Conservation (phyloP, 2,329 filamentous ascomycete genomes). For the Aspergillus chevalieri region DNA sequence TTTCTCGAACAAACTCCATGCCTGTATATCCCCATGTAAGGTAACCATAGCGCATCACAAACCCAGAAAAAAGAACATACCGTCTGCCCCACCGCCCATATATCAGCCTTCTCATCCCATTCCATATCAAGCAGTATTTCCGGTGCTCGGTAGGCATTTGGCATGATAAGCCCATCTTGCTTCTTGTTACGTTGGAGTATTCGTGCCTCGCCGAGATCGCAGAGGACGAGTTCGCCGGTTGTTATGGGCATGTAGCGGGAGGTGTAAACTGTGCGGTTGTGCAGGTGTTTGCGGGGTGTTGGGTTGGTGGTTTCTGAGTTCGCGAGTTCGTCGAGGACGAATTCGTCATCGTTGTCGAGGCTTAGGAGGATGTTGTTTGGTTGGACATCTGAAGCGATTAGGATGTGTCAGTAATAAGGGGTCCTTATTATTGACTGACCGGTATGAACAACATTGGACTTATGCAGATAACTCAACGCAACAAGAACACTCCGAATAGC, state of each 20-base stretch:
- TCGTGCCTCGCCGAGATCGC: slow-evolving; percentile 44
- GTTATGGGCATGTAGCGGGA: slow-evolving; percentile 31
- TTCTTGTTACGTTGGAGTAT: slow-evolving; percentile 20
- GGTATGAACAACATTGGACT: slow-evolving; percentile 57
- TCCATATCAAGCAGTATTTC: slow-evolving; percentile 39
- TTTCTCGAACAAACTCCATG: slow-evolving; percentile 42
- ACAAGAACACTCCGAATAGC: slow-evolving; percentile 73
- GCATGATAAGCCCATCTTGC: slow-evolving; percentile 19
- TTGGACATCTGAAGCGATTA: slow-evolving; percentile 27
- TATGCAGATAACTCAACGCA: slow-evolving; percentile 82
- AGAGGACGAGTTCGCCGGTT: slow-evolving; percentile 32
- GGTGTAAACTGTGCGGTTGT: slow-evolving; percentile 33
- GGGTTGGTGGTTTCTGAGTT: slow-evolving; percentile 33
- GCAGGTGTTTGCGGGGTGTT: slow-evolving; percentile 34
- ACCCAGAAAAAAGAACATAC: slow-evolving; percentile 23
- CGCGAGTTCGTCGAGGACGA: slow-evolving; percentile 30
- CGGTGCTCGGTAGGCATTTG: slow-evolving; percentile 14
- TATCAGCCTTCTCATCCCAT: slow-evolving; percentile 42
- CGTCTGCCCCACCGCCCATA: slow-evolving; percentile 45
- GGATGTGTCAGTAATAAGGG: not conserved
- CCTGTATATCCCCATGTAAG: slow-evolving; percentile 1
- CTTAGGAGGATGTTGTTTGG: slow-evolving; percentile 39
- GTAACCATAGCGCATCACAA: not conserved
- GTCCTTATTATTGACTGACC: slow-evolving; percentile 5
- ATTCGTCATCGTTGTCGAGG: slow-evolving; percentile 23